Evolutionary conservation across 129 eudicot genomes (phyloP), one percentile per base, ranked within the genome.

Genomic region (Flaveria linearis): DNA sequence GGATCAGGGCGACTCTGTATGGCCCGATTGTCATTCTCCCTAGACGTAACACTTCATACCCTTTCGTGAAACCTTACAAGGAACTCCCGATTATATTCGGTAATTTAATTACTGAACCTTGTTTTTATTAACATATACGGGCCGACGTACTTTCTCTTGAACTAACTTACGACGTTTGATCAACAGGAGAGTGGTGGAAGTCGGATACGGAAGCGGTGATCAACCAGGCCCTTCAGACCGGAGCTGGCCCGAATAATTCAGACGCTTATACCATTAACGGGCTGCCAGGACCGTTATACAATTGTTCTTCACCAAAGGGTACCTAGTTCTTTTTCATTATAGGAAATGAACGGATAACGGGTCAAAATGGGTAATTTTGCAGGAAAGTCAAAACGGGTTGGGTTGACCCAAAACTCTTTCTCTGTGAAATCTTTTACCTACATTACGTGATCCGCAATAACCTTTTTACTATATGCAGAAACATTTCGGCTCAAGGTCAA

Each of bases 231-330:
- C 88, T 91, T 73, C 91, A 84, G 74, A 88, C 89, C 0, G 97
- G 97, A 57, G 93, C 81, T 2, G 90, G 88, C 50, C 97, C 97
- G 7, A 88, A 88, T 61, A 87, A 86, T 17, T 91, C 93, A 1
- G 97, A 91, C 65, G 89, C 96, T 15, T 90, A 82, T 71, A 90
- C 92, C n/a, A 82, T 88, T 60, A 90, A 90, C 28, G 97, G 97
- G 11, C 65, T 86, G 5, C 94, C 97, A 3, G 91, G 94, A 1
- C 91, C 87, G 2, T 76, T 81, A 17, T 88, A 91, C 83, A 91
- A 91, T 68, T 91, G 94, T 78, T 88, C 94, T 41, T 85, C 87
- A 61, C 69, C 74, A 49, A 47, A 82, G 6, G 74, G 79, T 72
- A 43, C 7, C 8, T 26, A 36, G 7, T 10, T 46, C 26, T 73